These are phyloP conservation scores for Orbilia quercus DNA, from an alignment of 2,329 filamentous ascomycete species.

Conservation along the genomic window DNA sequence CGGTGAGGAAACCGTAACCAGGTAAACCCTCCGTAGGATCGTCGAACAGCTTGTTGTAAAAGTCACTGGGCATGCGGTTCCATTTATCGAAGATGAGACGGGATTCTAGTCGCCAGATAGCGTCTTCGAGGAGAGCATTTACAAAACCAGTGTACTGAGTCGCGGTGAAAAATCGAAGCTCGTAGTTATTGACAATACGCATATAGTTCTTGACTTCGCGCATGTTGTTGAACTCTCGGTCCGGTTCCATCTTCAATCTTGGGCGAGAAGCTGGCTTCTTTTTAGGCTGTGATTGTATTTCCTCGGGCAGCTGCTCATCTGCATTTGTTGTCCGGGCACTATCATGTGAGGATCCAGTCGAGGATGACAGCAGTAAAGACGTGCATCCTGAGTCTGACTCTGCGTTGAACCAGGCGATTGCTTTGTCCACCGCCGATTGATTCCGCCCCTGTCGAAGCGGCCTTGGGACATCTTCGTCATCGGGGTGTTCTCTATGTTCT, in stretches of 20 bases:
- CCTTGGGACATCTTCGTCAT: no score
- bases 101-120: slow-evolving; percentile 37
- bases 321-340: no score
- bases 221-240: not conserved
- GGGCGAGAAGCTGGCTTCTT: not conserved
- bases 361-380: no score
- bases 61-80: slow-evolving; percentile 15
- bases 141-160: slow-evolving; percentile 30
- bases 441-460: no score
- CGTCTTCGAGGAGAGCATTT: slow-evolving; percentile 31
- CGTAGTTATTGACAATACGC: not conserved
- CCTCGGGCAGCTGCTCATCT: no score
- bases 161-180: not conserved
- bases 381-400: no score
- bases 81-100: slow-evolving; percentile 31
- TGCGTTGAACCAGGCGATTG: no score
- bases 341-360: no score
- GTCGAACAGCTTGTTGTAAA: slow-evolving; percentile 32
- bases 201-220: not conserved
- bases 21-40: slow-evolving; percentile 29
- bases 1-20: slow-evolving; percentile 36
- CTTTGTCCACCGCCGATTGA: no score
- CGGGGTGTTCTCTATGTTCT: no score
- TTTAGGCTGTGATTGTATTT: not conserved
- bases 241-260: not conserved